These are phyloP conservation scores for Dioscorea alata DNA, from an alignment of 106 monocot species.

Conservation along the genomic window DNA sequence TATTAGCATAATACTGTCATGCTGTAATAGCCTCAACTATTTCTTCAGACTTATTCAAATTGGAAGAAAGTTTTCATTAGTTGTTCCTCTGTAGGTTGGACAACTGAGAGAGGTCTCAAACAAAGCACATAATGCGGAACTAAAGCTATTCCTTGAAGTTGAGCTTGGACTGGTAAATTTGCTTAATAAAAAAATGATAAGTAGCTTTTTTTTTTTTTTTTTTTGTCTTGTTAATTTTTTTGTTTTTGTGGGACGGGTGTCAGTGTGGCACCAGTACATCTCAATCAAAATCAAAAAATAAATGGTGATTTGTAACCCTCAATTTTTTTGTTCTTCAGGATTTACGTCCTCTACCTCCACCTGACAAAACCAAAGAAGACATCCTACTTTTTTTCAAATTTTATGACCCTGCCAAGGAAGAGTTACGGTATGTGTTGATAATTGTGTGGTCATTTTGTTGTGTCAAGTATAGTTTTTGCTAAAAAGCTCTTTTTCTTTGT, in stretches of 20 bases:
- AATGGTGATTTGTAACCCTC: background rate
- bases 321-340: slow-evolving; percentile 30
- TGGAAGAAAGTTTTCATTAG: too few species aligned
- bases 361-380: slow-evolving; percentile 88
- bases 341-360: slow-evolving; percentile 51
- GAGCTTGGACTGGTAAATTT: slow-evolving; percentile 62
- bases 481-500: background rate
- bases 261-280: too few species aligned
- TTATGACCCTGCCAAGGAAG: slow-evolving; percentile 90
- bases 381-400: slow-evolving; percentile 92
- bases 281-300: too few species aligned
- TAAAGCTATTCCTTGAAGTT: slow-evolving; percentile 91
- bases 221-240: too few species aligned
- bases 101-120: slow-evolving; percentile 89
- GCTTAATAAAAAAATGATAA: background rate
- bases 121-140: slow-evolving; percentile 87
- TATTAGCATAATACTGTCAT: too few species aligned
- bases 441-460: background rate
- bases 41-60: too few species aligned
- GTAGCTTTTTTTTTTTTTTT: too few species aligned
- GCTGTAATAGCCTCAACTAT: too few species aligned
- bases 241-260: too few species aligned
- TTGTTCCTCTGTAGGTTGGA: slow-evolving; percentile 51
- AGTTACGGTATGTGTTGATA: slow-evolving; percentile 51
- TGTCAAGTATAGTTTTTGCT: background rate